These are phyloP conservation scores for Diaporthe sp. DNA, from an alignment of 2,329 filamentous ascomycete species.

Conservation along the genomic window DNA sequence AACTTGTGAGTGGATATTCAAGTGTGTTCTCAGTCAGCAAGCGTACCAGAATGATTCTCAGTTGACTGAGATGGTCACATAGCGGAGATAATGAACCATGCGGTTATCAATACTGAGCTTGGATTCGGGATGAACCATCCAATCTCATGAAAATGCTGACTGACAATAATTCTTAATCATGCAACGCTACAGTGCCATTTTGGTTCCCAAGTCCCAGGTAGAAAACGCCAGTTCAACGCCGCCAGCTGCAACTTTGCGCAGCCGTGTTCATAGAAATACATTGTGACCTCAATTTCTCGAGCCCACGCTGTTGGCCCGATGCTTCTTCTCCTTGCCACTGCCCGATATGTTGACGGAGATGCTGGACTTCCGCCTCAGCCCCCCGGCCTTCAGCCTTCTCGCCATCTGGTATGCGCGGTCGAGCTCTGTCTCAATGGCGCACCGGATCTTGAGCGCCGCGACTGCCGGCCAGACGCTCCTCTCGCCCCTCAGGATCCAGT, in stretches of 20 bases:
- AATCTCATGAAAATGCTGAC: neutral
- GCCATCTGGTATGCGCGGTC: conserved; percentile 88
- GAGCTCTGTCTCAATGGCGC: conserved; percentile 88
- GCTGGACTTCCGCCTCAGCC: conserved; percentile 59
- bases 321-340: conserved; percentile 39
- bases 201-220: neutral
- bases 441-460: conserved; percentile 83
- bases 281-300: conserved; percentile 22
- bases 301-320: conserved; percentile 42
- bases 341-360: conserved; percentile 45
- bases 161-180: neutral
- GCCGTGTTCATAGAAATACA: neutral
- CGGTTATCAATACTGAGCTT: neutral
- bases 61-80: neutral
- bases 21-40: neutral
- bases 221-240: neutral
- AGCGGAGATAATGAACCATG: too few relatives aligned
- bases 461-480: conserved; percentile 92
- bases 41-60: neutral
- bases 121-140: neutral
- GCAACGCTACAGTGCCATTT: conserved; percentile 14
- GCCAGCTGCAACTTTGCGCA: too few relatives aligned
- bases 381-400: conserved; percentile 70
- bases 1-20: neutral
- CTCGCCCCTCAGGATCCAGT: conserved; percentile 90